Evolutionary conservation across 257 asterid species (phyloP).

Genomic region (Dorcoceras hygrometricum): DNA sequence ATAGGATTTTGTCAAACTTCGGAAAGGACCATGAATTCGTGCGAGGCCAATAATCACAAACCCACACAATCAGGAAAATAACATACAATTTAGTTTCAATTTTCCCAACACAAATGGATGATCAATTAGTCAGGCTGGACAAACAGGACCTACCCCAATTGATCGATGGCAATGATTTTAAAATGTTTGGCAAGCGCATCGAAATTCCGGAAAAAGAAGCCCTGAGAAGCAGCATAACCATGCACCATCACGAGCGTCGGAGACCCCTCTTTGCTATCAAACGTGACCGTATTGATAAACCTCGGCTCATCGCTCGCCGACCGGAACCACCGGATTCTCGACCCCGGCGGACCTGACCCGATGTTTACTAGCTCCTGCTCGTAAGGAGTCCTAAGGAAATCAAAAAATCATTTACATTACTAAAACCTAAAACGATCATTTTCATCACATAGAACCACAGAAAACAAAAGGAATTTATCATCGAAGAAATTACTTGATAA

Average conservation of each 20-base stretch:
- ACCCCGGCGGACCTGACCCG: conserved; percentile 95
- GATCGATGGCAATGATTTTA: conserved; percentile 88
- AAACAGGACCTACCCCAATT: conserved; percentile 68
- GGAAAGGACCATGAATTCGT: no score
- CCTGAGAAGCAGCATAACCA: conserved; percentile 97
- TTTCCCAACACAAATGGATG: no score
- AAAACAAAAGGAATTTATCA: neutral
- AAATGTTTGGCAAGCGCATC: conserved; percentile 79
- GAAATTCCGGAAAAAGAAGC: conserved; percentile 93
- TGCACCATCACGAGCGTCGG: conserved; percentile 97
- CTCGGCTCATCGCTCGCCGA: conserved; percentile 81
- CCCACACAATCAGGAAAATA: no score
- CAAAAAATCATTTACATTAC: neutral
- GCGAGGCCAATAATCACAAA: no score
- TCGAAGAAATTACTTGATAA: conserved; percentile 37
- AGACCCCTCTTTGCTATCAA: conserved; percentile 78
- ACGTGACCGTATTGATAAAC: conserved; percentile 82
- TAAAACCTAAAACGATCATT: neutral
- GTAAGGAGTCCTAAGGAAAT: conserved; percentile 70
- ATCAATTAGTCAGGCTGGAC: neutral
- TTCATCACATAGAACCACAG: neutral
- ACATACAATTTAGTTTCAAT: no score
- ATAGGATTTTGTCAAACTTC: no score
- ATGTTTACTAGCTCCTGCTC: conserved; percentile 68
- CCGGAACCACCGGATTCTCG: conserved; percentile 84